Conservation (phyloP, 768 basidiomycete species). For the Podaxis sp. region DNA sequence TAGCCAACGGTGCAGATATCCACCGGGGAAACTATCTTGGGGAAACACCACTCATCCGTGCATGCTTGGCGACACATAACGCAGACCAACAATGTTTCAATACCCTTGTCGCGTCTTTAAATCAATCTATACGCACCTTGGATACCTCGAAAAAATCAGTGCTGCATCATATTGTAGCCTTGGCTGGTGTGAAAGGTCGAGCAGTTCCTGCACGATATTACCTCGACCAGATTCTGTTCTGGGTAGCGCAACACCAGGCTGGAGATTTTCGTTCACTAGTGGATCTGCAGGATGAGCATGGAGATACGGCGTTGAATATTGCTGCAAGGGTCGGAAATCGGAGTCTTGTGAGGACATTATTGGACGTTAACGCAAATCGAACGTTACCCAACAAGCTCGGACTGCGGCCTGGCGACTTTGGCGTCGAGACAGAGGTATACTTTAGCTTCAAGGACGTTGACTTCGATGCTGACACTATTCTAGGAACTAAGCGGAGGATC, state of each 20-base stretch:
- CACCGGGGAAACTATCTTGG: constrained; percentile 91
- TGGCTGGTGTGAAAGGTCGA: constrained; percentile 90
- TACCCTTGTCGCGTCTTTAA: constrained; percentile 58
- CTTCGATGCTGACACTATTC: not conserved
- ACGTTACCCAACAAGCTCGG: constrained; percentile 90
- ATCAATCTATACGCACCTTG: constrained; percentile 79
- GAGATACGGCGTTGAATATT: constrained; percentile 94
- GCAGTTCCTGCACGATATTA: constrained; percentile 86
- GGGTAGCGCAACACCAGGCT: constrained; percentile 75
- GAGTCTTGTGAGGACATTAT: constrained; percentile 76
- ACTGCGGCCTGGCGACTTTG: constrained; percentile 90
- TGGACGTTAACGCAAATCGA: constrained; percentile 93
- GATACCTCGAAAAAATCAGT: constrained; percentile 86
- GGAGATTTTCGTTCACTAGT: constrained; percentile 79
- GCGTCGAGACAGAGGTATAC: constrained; percentile 83
- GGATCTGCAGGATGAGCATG: constrained; percentile 91
- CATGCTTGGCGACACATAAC: constrained; percentile 86
- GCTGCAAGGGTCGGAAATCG: constrained; percentile 92
- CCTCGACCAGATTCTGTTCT: constrained; percentile 84
- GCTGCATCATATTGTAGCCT: constrained; percentile 86
- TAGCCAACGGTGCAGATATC: constrained; percentile 79
- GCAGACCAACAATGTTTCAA: constrained; percentile 77
- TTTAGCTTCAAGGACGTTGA: constrained; percentile 1
- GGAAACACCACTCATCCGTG: constrained; percentile 92
- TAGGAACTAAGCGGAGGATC: constrained; percentile 72